Percentiles rank a stretch among this genome's conserved stretches.
phyloP scores from a whole-genome alignment of 2,329 filamentous ascomycete species.

The Blastomyces silverae region DNA sequence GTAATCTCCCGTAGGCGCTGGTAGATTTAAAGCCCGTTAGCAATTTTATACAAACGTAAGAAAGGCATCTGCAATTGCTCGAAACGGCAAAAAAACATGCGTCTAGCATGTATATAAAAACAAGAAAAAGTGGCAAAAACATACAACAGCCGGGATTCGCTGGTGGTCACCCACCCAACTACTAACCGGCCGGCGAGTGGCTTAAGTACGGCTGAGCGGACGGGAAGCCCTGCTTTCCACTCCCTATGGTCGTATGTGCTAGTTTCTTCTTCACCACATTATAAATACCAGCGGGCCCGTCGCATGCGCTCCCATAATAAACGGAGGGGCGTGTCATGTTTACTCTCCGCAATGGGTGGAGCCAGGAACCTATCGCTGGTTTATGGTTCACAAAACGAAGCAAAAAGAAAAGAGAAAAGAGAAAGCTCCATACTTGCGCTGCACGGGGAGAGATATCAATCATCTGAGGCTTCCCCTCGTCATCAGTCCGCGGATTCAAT shows the following conservation, averaged over 20 bases:
- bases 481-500: constrained; percentile 68
- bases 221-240: too few species aligned
- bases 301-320: too few species aligned
- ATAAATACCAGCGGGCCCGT: too few species aligned
- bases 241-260: too few species aligned
- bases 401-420: constrained; percentile 3
- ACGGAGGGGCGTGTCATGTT: background rate
- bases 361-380: background rate
- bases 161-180: constrained; percentile 45
- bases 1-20: constrained; percentile 71
- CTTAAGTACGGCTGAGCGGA: too few species aligned
- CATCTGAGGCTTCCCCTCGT: constrained; percentile 75
- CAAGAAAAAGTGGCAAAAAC: constrained; percentile 24
- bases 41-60: constrained; percentile 7
- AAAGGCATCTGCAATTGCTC: background rate
- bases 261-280: too few species aligned
- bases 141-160: constrained; percentile 43
- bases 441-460: constrained; percentile 80
- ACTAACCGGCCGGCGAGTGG: constrained; percentile 43
- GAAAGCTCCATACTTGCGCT: constrained; percentile 55
- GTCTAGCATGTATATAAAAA: constrained; percentile 11
- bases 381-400: too few species aligned
- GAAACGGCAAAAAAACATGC: background rate
- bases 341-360: background rate
- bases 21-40: constrained; percentile 17